Conservation (phyloP, 352 stramenopile species). For the Thraustotheca clavata region DNA sequence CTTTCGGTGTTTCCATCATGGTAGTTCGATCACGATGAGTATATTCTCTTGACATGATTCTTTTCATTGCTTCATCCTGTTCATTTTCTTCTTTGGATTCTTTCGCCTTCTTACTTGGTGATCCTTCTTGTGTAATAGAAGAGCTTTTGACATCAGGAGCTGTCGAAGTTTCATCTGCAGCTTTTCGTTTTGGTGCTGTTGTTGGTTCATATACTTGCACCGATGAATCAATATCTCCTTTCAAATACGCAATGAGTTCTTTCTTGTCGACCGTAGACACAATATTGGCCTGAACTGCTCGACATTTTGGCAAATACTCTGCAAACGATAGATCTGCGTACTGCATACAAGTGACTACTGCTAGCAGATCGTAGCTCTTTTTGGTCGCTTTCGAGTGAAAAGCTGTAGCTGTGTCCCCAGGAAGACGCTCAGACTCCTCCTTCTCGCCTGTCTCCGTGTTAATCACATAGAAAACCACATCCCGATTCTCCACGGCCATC, state of each 20-base stretch:
- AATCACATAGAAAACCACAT: conserved; percentile 51
- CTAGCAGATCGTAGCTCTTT: conserved; percentile 77
- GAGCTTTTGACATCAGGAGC: conserved; percentile 23
- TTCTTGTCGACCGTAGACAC: conserved; percentile 84
- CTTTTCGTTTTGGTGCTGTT: conserved; percentile 20
- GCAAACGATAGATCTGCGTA: conserved; percentile 61
- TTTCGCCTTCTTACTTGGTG: conserved; percentile 41
- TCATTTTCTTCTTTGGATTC: conserved; percentile 17
- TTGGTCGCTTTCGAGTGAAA: conserved; percentile 78
- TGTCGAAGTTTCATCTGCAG: neutral
- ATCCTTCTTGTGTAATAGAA: conserved; percentile 17
- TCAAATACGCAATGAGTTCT: conserved; percentile 75
- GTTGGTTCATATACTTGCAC: conserved; percentile 41
- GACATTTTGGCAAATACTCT: conserved; percentile 81
- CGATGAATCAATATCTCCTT: conserved; percentile 72
- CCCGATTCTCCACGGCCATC: conserved; percentile 42
- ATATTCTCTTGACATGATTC: conserved; percentile 58
- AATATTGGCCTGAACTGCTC: conserved; percentile 64
- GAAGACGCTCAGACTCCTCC: conserved; percentile 34
- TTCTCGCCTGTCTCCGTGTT: conserved; percentile 26
- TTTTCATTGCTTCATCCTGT: conserved; percentile 44
- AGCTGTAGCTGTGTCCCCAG: conserved; percentile 57
- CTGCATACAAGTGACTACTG: conserved; percentile 74
- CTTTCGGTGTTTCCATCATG: conserved; percentile 61
- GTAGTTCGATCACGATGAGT: conserved; percentile 54